phyloP scores from a whole-genome alignment of 257 asterid species.

The Solanum medicagineum region DNA sequence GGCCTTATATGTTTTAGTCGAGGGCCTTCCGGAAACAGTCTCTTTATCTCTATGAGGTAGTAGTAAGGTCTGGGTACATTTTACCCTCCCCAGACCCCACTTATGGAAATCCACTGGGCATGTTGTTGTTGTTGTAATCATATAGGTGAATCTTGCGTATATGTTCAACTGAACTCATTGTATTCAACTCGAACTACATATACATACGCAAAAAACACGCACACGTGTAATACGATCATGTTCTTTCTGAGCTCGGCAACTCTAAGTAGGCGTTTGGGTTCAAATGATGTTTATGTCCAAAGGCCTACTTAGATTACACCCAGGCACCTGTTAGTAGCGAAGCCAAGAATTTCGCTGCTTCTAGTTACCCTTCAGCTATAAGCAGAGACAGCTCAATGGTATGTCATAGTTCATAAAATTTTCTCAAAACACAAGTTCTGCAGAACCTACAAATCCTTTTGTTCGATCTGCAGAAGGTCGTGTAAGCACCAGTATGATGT shows the following conservation, averaged over 20 bases:
- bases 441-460: not conserved
- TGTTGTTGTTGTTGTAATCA: not conserved
- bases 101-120: too few species aligned
- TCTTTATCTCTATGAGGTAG: too few species aligned
- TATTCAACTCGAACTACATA: not conserved
- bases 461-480: not conserved
- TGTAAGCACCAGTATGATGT: not conserved
- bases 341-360: not conserved
- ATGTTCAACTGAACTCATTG: not conserved
- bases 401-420: too few species aligned
- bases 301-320: not conserved
- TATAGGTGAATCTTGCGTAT: not conserved
- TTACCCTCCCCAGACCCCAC: too few species aligned
- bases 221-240: not conserved
- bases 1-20: too few species aligned
- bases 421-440: not conserved
- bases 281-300: not conserved
- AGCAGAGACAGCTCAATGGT: too few species aligned
- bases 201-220: not conserved
- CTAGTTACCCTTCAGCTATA: not conserved
- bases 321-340: not conserved
- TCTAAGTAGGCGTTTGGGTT: not conserved
- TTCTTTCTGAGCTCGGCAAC: not conserved
- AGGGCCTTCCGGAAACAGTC: too few species aligned
- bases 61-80: too few species aligned